Evolutionary conservation across 2,329 filamentous ascomycete genomes (phyloP).

Genomic region (Diplocarpon rosae): DNA sequence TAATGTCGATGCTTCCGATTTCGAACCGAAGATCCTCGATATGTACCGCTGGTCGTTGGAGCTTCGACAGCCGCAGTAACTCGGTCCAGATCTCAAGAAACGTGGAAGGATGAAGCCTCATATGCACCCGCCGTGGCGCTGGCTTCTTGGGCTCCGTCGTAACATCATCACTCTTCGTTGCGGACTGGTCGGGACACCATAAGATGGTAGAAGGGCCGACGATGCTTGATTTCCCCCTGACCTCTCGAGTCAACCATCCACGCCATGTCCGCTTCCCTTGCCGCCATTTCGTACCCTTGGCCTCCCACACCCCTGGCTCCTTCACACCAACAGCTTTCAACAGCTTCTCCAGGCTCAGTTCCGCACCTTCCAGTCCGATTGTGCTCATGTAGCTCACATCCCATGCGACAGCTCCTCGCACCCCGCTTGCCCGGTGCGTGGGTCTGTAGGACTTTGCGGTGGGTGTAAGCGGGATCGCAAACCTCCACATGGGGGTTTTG

Average conservation of each 20-base stretch:
- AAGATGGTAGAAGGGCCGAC: slow-evolving; percentile 66
- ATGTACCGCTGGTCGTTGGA: slow-evolving; percentile 48
- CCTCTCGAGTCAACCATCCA: slow-evolving; percentile 47
- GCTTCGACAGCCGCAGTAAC: slow-evolving; percentile 44
- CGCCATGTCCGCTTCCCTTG: slow-evolving; percentile 45
- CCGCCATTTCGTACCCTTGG: slow-evolving; percentile 61
- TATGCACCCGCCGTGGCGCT: slow-evolving; percentile 39
- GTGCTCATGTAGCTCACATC: slow-evolving; percentile 93
- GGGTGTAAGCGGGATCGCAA: slow-evolving; percentile 73
- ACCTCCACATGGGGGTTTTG: slow-evolving; percentile 75
- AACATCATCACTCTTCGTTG: slow-evolving; percentile 13
- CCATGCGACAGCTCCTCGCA: slow-evolving; percentile 74
- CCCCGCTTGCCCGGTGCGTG: slow-evolving; percentile 68
- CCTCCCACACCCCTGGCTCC: slow-evolving; percentile 49
- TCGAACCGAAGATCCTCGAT: slow-evolving; percentile 61
- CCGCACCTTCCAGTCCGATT: slow-evolving; percentile 61
- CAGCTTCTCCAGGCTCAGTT: slow-evolving; percentile 52
- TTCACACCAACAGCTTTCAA: slow-evolving; percentile 54
- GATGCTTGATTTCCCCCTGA: slow-evolving; percentile 38
- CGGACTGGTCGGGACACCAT: slow-evolving; percentile 45
- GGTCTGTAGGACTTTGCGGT: slow-evolving; percentile 84
- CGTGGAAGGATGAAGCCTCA: slow-evolving; percentile 74
- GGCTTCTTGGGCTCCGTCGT: slow-evolving; percentile 31
- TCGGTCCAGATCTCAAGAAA: slow-evolving; percentile 57
- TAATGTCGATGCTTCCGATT: slow-evolving; percentile 60